Percentiles rank a stretch among this genome's conserved stretches.
Conservation (phyloP, 805 yeast genomes). For the Pichia occidentalis region DNA sequence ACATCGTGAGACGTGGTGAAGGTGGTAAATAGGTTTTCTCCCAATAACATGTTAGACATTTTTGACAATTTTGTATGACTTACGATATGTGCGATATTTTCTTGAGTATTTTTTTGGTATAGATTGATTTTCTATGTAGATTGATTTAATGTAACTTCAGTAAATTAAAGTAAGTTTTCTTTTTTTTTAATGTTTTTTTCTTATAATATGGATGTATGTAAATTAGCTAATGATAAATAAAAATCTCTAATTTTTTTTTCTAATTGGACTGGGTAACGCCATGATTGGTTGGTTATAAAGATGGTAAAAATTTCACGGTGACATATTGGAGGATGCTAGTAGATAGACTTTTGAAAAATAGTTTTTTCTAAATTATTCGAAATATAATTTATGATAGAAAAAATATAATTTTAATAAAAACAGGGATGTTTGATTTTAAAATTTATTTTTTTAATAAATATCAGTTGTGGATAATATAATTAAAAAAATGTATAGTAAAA, state of each 20-base stretch:
- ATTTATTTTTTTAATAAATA: no score
- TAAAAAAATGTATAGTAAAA: slow-evolving; percentile 1
- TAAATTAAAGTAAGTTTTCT: no score
- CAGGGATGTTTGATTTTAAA: no score
- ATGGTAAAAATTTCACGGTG: slow-evolving; percentile 18
- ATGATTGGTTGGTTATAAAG: background rate
- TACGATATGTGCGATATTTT: no score
- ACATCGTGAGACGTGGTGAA: slow-evolving; percentile 9
- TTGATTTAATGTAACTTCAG: no score
- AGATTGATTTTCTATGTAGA: no score
- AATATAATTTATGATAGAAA: slow-evolving; percentile 6
- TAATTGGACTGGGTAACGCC: background rate
- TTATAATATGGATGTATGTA: no score
- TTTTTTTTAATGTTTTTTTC: no score
- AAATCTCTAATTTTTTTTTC: no score
- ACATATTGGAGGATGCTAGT: slow-evolving; percentile 18
- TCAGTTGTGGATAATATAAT: background rate
- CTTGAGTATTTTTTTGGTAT: no score
- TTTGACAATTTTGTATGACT: no score
- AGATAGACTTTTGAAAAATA: slow-evolving; percentile 13
- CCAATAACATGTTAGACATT: slow-evolving; percentile 27
- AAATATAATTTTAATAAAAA: background rate
- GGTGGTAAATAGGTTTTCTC: slow-evolving; percentile 30
- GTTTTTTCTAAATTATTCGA: slow-evolving; percentile 15
- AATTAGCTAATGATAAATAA: no score